Percentiles rank a stretch among this genome's conserved stretches.
Conservation (phyloP, 768 basidiomycete species). For the Mycena belliarum region DNA sequence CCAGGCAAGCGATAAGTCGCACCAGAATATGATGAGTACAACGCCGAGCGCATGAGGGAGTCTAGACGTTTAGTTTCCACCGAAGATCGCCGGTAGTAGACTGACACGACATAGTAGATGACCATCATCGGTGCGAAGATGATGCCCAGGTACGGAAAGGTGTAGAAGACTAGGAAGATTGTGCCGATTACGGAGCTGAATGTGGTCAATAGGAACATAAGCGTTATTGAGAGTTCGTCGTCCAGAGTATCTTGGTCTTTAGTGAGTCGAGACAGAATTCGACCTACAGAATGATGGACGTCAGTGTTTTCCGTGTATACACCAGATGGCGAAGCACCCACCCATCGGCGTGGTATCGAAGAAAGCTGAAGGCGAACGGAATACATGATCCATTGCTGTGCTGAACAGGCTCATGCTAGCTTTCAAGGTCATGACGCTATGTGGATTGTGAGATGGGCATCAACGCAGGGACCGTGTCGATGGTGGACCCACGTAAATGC, state of each 20-base stretch:
- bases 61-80: conserved; percentile 69
- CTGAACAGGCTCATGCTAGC: conserved; percentile 56
- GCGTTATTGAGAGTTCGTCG: conserved; percentile 44
- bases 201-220: conserved; percentile 49
- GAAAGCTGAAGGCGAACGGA: conserved; percentile 64
- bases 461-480: background rate
- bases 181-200: conserved; percentile 53
- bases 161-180: conserved; percentile 62
- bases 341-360: conserved; percentile 76
- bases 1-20: background rate
- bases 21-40: conserved; percentile 64
- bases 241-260: conserved; percentile 66
- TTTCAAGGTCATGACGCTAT: conserved; percentile 37
- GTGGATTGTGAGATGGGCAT: background rate
- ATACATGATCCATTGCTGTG: conserved; percentile 52
- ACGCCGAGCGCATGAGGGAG: conserved; percentile 56
- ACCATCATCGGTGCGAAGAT: conserved; percentile 55
- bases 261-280: conserved; percentile 57
- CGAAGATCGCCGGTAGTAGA: conserved; percentile 61
- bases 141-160: conserved; percentile 67
- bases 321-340: conserved; percentile 24
- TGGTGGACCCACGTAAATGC: conserved; percentile 52
- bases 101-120: conserved; percentile 52
- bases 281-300: conserved; percentile 35
- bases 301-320: background rate